Conservation (phyloP, 768 basidiomycete genomes). For the Cyclocybe aegerita region DNA sequence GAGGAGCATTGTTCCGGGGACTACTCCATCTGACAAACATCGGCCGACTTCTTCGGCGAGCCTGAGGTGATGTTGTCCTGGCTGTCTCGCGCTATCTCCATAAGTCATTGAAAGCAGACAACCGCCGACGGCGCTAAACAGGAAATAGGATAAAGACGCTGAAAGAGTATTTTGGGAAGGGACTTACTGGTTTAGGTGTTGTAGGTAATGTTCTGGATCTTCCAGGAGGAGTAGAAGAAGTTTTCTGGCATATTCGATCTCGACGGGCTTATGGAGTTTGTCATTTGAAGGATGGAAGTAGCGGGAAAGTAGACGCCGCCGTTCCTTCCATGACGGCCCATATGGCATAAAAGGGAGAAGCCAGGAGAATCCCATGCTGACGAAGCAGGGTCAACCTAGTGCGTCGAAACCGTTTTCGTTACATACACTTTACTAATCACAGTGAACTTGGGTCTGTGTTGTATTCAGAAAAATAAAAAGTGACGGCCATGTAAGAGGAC, state of each 20-base stretch:
- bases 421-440: constrained; percentile 18
- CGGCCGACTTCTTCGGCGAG: constrained; percentile 34
- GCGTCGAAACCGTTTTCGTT: neutral
- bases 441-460: constrained; percentile 13
- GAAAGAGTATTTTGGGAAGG: neutral
- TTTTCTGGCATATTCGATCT: constrained; percentile 23
- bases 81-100: constrained; percentile 37
- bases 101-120: constrained; percentile 40
- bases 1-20: constrained; percentile 39
- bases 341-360: constrained; percentile 37
- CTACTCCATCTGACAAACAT: constrained; percentile 25
- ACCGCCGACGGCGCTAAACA: constrained; percentile 34
- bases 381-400: neutral
- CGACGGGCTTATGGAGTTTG: constrained; percentile 19
- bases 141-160: neutral
- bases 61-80: constrained; percentile 39
- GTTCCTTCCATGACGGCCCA: constrained; percentile 33
- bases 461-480: neutral
- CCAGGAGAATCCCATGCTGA: constrained; percentile 39
- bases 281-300: constrained; percentile 32
- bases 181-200: constrained; percentile 34
- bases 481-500: neutral
- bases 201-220: constrained; percentile 34
- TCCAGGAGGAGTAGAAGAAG: constrained; percentile 30
- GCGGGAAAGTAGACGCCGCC: constrained; percentile 37